A percentile compares a stretch with the other conserved stretches of the same genome.
Evolutionary conservation across 176 grass and related monocot genomes (phyloP).

Genomic region (Saccharum officinarum): DNA sequence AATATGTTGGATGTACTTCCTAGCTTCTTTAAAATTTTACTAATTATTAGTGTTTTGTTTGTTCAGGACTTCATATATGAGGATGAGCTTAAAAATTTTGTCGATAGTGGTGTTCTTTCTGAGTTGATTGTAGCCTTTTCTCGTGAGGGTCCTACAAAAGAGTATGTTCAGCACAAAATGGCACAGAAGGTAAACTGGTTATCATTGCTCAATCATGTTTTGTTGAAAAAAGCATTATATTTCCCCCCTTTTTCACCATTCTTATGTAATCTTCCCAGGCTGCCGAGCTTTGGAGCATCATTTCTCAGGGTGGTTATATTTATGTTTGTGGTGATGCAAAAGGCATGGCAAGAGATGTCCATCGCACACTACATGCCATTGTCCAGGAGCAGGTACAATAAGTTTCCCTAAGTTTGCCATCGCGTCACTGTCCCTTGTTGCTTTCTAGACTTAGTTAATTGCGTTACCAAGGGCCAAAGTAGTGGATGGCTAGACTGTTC

Average conservation of each 20-base stretch:
- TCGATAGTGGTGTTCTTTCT: constrained; percentile 58
- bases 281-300: constrained; percentile 67
- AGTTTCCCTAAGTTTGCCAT: background rate
- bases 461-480: background rate
- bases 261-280: constrained; percentile 48
- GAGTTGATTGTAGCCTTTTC: constrained; percentile 89
- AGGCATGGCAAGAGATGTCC: constrained; percentile 97
- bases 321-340: constrained; percentile 95
- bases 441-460: constrained; percentile 12
- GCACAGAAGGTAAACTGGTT: constrained; percentile 61
- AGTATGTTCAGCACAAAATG: constrained; percentile 98
- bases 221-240: background rate
- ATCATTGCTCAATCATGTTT: background rate
- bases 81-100: constrained; percentile 80
- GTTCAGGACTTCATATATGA: constrained; percentile 94
- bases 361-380: constrained; percentile 71
- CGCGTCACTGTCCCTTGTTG: background rate
- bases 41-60: background rate
- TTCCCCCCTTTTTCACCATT: background rate
- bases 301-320: constrained; percentile 85
- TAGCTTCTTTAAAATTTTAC: background rate
- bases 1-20: background rate
- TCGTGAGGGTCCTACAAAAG: constrained; percentile 84
- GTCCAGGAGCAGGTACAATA: constrained; percentile 77
- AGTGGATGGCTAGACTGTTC: background rate